Conservation (phyloP, 768 basidiomycete genomes). For the Panaeolus cyanescens region DNA sequence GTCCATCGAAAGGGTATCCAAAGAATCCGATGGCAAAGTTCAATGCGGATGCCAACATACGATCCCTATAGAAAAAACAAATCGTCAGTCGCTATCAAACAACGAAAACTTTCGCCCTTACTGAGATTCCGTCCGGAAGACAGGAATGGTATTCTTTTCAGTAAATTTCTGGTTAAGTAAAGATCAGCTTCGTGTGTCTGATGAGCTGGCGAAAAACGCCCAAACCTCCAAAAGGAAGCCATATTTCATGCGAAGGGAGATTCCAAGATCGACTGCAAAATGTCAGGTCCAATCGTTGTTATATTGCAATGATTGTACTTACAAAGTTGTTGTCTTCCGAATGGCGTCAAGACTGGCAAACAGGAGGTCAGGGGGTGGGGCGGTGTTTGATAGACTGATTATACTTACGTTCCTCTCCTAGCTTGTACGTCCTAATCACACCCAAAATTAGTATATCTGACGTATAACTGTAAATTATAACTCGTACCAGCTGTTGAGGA, state of each 20-base stretch:
- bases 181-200: neutral
- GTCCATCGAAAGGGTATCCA: slow-evolving; percentile 67
- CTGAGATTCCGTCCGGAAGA: slow-evolving; percentile 82
- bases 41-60: slow-evolving; percentile 66
- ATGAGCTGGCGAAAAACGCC: neutral
- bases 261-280: slow-evolving; percentile 58
- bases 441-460: too few species aligned
- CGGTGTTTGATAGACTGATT: neutral
- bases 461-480: neutral
- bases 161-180: slow-evolving; percentile 52
- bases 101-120: slow-evolving; percentile 23
- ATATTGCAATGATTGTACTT: slow-evolving; percentile 22
- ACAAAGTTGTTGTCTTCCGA: slow-evolving; percentile 88
- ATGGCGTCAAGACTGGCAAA: slow-evolving; percentile 76
- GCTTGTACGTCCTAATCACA: slow-evolving; percentile 76
- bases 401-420: slow-evolving; percentile 77
- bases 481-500: slow-evolving; percentile 81
- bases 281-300: neutral
- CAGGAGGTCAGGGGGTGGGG: slow-evolving; percentile 5
- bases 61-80: slow-evolving; percentile 59
- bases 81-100: neutral
- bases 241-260: slow-evolving; percentile 77
- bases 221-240: slow-evolving; percentile 69
- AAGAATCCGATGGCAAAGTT: slow-evolving; percentile 80
- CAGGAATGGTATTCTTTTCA: slow-evolving; percentile 60